Conservation (phyloP, 768 basidiomycete species). For the Lanmaoa pseudosensibilis region DNA sequence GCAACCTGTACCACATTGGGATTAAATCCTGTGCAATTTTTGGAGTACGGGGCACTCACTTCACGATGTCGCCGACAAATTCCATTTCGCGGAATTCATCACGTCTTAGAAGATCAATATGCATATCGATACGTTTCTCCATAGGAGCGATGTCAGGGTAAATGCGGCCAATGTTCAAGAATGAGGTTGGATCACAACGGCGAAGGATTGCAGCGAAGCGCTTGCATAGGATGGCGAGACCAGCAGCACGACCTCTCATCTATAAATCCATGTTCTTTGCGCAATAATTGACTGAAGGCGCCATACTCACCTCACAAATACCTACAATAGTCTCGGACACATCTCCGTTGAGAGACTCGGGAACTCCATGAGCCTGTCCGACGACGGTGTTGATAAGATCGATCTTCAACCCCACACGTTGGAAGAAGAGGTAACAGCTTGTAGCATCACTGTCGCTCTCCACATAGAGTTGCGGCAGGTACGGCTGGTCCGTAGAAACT, state of each 20-base stretch:
- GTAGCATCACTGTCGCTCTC: conserved; percentile 90
- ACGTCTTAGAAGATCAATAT: conserved; percentile 76
- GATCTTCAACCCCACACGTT: conserved; percentile 80
- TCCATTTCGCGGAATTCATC: conserved; percentile 95
- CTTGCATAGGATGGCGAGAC: conserved; percentile 80
- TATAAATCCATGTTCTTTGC: conserved; percentile 27
- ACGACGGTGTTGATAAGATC: conserved; percentile 84
- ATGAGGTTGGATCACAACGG: conserved; percentile 79
- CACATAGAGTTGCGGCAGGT: conserved; percentile 86
- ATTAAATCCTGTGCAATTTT: neutral
- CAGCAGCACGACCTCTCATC: conserved; percentile 83
- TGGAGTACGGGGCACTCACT: conserved; percentile 52
- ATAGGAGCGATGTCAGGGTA: conserved; percentile 82
- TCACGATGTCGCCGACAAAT: conserved; percentile 85
- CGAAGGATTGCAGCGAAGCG: conserved; percentile 85
- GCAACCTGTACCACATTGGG: conserved; percentile 57
- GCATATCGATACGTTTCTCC: conserved; percentile 91
- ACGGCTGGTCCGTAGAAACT: conserved; percentile 54
- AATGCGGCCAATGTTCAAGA: conserved; percentile 81
- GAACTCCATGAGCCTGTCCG: conserved; percentile 79
- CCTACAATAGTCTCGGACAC: conserved; percentile 89
- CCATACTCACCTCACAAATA: conserved; percentile 76
- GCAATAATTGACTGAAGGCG: neutral
- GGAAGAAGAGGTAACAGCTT: conserved; percentile 90
- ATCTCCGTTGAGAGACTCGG: conserved; percentile 78